Evolutionary conservation across 164 flowering plant species (phyloP), one percentile per base, ranked within the genome.

Genomic region (Vitis cinerea): DNA sequence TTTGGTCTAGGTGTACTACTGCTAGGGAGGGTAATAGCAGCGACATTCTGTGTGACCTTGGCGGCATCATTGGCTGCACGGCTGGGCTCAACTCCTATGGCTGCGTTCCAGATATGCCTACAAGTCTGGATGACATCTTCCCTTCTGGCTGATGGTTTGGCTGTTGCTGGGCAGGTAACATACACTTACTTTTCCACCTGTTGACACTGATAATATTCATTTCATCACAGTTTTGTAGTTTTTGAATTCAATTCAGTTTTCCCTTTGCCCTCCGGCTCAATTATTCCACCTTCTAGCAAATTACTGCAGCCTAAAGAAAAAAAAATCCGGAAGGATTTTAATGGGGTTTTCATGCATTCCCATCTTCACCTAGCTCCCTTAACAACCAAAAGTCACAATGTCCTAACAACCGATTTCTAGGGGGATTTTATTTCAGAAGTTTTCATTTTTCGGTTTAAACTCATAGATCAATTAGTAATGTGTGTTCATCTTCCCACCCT

Each of bases 111-210:
- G 72, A 75, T 92, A 37, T 90, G 97, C 82, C 78, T 96, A 62
- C 99, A 96, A 65, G 84, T 96, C 63, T 93, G 97, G 99, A 19
- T 93, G 80, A 81, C 95, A 10, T 85, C 97, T 48, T 96, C 99
- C 8, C 97, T 88, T 63, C 86, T 88, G 19, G 85, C 90, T 27
- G 93, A 88, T 78, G 93, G 93, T 37, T 80, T 88, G 50, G 93
- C 93, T 30, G 89, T 88, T 64, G 90, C 93, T 61, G 90, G 84
- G 59, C 93, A 88, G 93, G 92, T 88, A 80, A 44, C 3, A 13
- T 14, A 23, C 27, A 23, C 27, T 23, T 23, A 23, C 27, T 23
- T 23, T 23, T 23, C 27, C 27, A 23, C 27, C 27, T 23, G 27
- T 23, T 23, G 27, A 23, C 27, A 23, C 27, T 23, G 27, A 23